phyloP scores from a whole-genome alignment of 2,329 filamentous ascomycete genomes.

The Phaeosphaeria sp. region DNA sequence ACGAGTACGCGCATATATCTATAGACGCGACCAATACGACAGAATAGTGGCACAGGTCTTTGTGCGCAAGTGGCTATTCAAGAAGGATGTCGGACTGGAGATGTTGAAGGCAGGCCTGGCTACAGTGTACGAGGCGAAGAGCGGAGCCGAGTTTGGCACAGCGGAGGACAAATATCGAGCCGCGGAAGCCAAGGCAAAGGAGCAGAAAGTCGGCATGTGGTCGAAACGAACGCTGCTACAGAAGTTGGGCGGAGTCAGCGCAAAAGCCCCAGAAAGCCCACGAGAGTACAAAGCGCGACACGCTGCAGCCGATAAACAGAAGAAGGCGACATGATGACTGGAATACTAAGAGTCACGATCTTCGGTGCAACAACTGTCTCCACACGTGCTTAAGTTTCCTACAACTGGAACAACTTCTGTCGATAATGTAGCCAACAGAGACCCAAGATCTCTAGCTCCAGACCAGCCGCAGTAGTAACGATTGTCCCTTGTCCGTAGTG shows the following conservation, averaged over 20 bases:
- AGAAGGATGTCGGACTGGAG: conserved; percentile 83
- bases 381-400: not conserved
- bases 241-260: conserved; percentile 57
- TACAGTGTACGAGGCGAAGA: conserved; percentile 92
- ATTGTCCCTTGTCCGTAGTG: not conserved
- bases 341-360: not conserved
- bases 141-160: conserved; percentile 85
- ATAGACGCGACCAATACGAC: conserved; percentile 89
- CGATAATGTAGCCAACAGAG: not conserved
- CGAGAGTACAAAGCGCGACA: conserved; percentile 81
- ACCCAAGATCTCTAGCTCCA: not conserved
- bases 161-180: conserved; percentile 67
- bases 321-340: conserved; percentile 34
- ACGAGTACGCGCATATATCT: conserved; percentile 81
- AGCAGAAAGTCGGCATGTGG: conserved; percentile 69
- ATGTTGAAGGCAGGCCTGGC: conserved; percentile 88
- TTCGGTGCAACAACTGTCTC: not conserved
- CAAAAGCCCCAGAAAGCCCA: conserved; percentile 74
- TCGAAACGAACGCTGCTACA: conserved; percentile 52
- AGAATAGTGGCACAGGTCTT: conserved; percentile 87
- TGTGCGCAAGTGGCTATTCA: conserved; percentile 71
- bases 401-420: not conserved
- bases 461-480: not conserved
- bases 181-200: conserved; percentile 63
- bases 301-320: conserved; percentile 50